phyloP scores from a whole-genome alignment of 2,329 filamentous ascomycete genomes.

The Exophiala viscosa region DNA sequence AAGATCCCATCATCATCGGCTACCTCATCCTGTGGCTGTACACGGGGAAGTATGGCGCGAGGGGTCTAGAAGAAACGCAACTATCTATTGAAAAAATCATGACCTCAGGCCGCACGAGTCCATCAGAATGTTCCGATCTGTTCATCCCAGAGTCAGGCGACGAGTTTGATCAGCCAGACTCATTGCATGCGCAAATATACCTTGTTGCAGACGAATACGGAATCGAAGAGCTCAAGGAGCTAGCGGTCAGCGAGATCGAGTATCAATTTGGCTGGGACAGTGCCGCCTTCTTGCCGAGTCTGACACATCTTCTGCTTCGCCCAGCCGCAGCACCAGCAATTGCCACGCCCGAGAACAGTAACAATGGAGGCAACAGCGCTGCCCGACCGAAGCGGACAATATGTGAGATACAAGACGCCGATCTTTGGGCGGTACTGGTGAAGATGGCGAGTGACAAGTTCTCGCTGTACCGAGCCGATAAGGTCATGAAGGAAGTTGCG shows the following conservation, averaged over 20 bases:
- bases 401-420: not conserved
- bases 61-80: not conserved
- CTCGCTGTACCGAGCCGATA: too few relatives aligned
- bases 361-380: not conserved
- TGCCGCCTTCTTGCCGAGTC: conserved; percentile 5
- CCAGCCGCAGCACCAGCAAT: not conserved
- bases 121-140: not conserved
- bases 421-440: too few relatives aligned
- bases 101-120: not conserved
- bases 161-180: not conserved
- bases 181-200: conserved; percentile 20
- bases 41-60: conserved; percentile 1
- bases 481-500: too few relatives aligned
- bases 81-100: not conserved
- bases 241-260: conserved; percentile 2
- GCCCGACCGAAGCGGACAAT: not conserved
- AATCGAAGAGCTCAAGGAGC: conserved; percentile 5
- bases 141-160: not conserved
- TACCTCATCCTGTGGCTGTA: conserved; percentile 16
- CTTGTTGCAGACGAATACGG: conserved; percentile 18
- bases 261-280: conserved; percentile 1
- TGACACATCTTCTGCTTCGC: not conserved
- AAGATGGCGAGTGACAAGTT: too few relatives aligned
- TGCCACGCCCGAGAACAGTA: not conserved
- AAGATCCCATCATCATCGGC: conserved; percentile 17